Evolutionary conservation across 768 basidiomycete species (phyloP).

Genomic region (Boletus tomentosulus): DNA sequence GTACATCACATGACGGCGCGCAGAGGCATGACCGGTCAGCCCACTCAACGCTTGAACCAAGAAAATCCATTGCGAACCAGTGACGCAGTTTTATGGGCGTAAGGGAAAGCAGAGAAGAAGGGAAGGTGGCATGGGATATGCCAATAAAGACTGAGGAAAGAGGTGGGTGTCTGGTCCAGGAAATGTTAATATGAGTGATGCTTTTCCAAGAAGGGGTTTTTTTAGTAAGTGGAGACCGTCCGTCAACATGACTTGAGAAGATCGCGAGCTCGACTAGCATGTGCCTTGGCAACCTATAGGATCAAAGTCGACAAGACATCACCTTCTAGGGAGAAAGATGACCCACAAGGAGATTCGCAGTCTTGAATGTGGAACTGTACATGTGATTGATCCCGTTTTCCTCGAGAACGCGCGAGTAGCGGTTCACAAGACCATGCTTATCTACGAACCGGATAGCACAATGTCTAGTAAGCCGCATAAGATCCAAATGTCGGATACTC

Average conservation of each 20-base stretch:
- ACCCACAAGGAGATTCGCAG: conserved; percentile 69
- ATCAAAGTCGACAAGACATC: conserved; percentile 2
- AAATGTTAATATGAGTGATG: conserved; percentile 11
- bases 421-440: conserved; percentile 73
- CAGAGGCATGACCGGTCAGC: neutral
- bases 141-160: conserved; percentile 1
- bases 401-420: conserved; percentile 70
- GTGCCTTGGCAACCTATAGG: conserved; percentile 51
- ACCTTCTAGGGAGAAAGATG: conserved; percentile 1
- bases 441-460: conserved; percentile 37
- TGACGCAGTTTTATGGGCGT: neutral
- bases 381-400: conserved; percentile 76
- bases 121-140: neutral
- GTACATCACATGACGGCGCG: neutral
- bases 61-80: conserved; percentile 6
- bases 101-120: neutral
- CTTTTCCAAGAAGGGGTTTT: neutral
- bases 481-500: conserved; percentile 18
- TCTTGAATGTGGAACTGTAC: conserved; percentile 82
- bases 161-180: conserved; percentile 15
- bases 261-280: conserved; percentile 53
- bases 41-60: neutral
- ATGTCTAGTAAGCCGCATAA: neutral
- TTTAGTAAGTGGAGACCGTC: neutral
- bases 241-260: conserved; percentile 56